phyloP scores from a whole-genome alignment of 306 rosid species.

The Hylodesmum podocarpum region DNA sequence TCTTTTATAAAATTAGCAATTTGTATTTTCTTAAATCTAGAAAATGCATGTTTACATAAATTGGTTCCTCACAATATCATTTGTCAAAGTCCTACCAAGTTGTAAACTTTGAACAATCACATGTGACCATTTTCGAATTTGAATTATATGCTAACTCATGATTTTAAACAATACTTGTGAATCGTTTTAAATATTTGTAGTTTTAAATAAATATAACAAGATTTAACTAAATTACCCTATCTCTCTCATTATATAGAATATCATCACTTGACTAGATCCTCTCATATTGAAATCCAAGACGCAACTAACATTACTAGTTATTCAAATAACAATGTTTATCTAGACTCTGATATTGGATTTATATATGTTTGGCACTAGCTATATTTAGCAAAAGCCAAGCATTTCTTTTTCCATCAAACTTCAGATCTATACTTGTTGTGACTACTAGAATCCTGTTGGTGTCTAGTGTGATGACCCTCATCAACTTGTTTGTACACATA shows the following conservation, averaged over 20 bases:
- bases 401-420: neutral
- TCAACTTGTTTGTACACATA: conserved; percentile 59
- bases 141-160: neutral
- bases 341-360: neutral
- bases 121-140: neutral
- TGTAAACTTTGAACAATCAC: neutral
- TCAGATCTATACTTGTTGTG: neutral
- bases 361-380: neutral
- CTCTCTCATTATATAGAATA: neutral
- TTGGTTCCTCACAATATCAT: neutral
- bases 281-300: neutral
- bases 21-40: neutral
- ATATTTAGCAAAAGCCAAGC: neutral
- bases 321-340: conserved; percentile 3
- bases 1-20: neutral
- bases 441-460: conserved; percentile 16
- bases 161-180: neutral
- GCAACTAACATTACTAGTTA: neutral
- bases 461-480: conserved; percentile 26
- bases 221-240: neutral
- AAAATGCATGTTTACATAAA: neutral
- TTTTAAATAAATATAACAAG: neutral
- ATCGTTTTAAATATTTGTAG: neutral
- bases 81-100: neutral
- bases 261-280: neutral